Percentiles rank a stretch among this genome's conserved stretches.
Evolutionary conservation across 441 rosid species (phyloP).

Genomic region (Rhodomyrtus psidioides): DNA sequence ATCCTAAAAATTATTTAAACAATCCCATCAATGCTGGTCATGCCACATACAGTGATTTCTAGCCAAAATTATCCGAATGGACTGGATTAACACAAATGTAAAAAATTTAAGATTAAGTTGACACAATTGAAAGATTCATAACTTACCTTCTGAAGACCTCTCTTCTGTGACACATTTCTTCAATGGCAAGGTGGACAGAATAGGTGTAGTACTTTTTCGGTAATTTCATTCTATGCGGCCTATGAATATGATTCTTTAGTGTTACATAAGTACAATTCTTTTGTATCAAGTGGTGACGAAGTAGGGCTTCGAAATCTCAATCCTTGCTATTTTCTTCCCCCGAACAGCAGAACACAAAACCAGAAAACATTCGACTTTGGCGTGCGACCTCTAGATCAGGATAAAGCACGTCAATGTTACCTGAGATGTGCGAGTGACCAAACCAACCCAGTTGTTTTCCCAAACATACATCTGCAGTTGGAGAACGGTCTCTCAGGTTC

Average conservation of each 20-base stretch:
- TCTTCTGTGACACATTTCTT: too few relatives aligned
- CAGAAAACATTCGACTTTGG: background rate
- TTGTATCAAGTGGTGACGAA: background rate
- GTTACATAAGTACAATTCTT: background rate
- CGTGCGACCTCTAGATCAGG: background rate
- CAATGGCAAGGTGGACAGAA: too few relatives aligned
- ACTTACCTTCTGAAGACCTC: too few relatives aligned
- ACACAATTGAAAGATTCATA: too few relatives aligned
- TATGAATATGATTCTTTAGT: background rate
- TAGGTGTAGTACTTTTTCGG: too few relatives aligned
- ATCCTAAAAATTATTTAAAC: too few relatives aligned
- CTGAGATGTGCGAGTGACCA: background rate
- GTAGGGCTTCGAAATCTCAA: background rate
- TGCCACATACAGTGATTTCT: too few relatives aligned
- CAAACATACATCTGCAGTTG: background rate
- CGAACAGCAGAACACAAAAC: background rate
- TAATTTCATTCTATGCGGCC: background rate
- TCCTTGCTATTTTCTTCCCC: background rate
- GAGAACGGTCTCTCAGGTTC: background rate
- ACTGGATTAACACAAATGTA: too few relatives aligned
- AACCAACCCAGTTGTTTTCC: background rate
- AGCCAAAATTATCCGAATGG: too few relatives aligned
- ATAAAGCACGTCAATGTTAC: background rate
- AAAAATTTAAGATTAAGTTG: too few relatives aligned
- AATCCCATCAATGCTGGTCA: too few relatives aligned